These are phyloP conservation scores for Fusarium sp. DNA, from an alignment of 2,329 filamentous ascomycete genomes.

Conservation along the genomic window DNA sequence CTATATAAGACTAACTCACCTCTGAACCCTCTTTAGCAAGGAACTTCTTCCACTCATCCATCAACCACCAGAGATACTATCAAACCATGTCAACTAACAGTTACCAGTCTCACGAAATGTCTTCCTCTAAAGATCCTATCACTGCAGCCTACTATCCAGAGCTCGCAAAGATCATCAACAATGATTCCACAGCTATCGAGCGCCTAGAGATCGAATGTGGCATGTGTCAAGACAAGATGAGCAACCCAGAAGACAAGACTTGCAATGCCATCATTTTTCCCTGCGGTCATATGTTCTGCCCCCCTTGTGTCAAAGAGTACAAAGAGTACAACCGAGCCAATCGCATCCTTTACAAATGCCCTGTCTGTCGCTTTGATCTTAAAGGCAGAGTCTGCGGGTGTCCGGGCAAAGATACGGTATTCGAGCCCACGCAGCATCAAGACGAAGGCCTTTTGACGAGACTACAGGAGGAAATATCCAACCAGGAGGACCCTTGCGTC, in stretches of 20 bases:
- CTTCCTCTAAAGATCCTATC: neutral
- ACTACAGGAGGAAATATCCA: neutral
- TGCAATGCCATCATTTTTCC: neutral
- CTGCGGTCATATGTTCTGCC: constrained; percentile 20
- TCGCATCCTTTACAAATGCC: neutral
- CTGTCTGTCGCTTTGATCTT: neutral
- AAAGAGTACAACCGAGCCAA: accelerated
- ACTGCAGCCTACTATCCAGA: neutral
- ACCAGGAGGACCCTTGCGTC: neutral
- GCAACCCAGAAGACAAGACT: neutral
- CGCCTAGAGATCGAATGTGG: neutral
- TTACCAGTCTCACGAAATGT: neutral
- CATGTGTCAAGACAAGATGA: constrained; percentile 7
- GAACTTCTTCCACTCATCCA: neutral
- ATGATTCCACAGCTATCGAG: neutral
- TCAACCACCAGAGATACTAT: neutral
- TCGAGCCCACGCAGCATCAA: neutral
- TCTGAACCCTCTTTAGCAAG: accelerated
- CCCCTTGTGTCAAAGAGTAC: neutral
- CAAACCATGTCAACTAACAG: neutral
- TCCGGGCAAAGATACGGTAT: neutral
- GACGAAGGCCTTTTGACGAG: neutral
- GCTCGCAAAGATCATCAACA: neutral
- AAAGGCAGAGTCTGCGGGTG: neutral
- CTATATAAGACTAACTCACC: neutral